Conservation (phyloP, 2,329 filamentous ascomycete genomes). For the Xylaria sp. region DNA sequence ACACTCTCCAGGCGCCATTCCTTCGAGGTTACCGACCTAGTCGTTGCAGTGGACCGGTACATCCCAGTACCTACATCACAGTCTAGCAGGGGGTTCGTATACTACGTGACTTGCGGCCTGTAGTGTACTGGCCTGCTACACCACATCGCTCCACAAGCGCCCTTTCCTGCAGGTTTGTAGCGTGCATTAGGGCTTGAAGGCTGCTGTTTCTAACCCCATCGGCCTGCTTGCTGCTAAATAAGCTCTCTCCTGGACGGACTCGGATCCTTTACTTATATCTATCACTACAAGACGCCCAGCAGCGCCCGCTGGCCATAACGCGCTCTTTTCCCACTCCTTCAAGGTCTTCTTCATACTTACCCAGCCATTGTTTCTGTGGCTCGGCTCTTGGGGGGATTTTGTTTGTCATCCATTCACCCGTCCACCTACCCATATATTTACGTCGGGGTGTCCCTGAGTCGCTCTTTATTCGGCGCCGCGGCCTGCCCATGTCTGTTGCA, state of each 20-base stretch:
- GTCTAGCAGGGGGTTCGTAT: conserved; percentile 20
- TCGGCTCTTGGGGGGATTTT: not conserved
- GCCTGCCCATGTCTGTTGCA: conserved; percentile 8
- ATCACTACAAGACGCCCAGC: conserved; percentile 12
- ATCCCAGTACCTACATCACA: conserved; percentile 9
- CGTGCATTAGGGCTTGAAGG: conserved; percentile 35
- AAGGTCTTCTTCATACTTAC: not conserved
- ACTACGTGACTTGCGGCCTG: conserved; percentile 22
- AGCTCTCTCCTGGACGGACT: conserved; percentile 2
- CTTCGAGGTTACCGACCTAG: conserved; percentile 28
- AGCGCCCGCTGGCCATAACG: conserved; percentile 24
- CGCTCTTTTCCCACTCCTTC: conserved; percentile 16
- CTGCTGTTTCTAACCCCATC: conserved; percentile 27
- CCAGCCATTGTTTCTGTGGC: conserved; percentile 1
- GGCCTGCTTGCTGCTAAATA: conserved; percentile 17
- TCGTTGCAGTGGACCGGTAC: conserved; percentile 26
- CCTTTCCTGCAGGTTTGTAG: conserved; percentile 33
- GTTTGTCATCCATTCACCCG: not conserved
- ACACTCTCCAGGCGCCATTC: conserved; percentile 20
- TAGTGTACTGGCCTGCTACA: conserved; percentile 17
- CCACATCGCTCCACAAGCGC: conserved; percentile 35
- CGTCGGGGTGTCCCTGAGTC: not conserved
- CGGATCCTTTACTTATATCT: conserved; percentile 10
- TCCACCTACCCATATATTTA: not conserved
- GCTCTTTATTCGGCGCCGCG: conserved; percentile 12